Evolutionary conservation across 176 grass and related monocot genomes (phyloP).

Genomic region (Saccharum officinarum): DNA sequence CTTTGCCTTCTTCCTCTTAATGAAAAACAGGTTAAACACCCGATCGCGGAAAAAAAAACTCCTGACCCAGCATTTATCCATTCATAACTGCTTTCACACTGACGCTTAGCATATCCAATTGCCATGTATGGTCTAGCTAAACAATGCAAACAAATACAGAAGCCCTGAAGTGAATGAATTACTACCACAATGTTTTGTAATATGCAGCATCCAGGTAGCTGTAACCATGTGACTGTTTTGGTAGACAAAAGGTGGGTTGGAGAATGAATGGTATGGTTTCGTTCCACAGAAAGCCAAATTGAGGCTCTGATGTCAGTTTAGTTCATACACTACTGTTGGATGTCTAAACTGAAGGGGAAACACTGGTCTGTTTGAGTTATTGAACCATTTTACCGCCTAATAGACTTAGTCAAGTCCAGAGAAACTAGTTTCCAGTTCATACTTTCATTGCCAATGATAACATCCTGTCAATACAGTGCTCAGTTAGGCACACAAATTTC

Average conservation of each 20-base stretch:
- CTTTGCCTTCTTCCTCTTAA: too few relatives aligned
- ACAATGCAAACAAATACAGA: not conserved
- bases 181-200: not conserved
- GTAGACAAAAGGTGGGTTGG: not conserved
- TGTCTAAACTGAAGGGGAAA: not conserved
- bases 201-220: not conserved
- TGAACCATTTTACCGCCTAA: not conserved
- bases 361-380: not conserved
- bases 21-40: too few relatives aligned
- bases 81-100: not conserved
- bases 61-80: not conserved
- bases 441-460: not conserved
- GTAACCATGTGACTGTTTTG: not conserved
- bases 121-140: not conserved
- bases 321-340: not conserved
- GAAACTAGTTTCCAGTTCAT: not conserved
- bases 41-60: too few relatives aligned
- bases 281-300: not conserved
- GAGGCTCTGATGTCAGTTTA: not conserved
- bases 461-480: not conserved
- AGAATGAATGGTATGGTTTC: not conserved
- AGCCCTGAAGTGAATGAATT: not conserved
- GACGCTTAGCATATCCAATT: not conserved
- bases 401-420: not conserved
- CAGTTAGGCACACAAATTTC: not conserved